Evolutionary conservation across 2,329 filamentous ascomycete species (phyloP).

Genomic region (Fusarium brevicatenulatum): DNA sequence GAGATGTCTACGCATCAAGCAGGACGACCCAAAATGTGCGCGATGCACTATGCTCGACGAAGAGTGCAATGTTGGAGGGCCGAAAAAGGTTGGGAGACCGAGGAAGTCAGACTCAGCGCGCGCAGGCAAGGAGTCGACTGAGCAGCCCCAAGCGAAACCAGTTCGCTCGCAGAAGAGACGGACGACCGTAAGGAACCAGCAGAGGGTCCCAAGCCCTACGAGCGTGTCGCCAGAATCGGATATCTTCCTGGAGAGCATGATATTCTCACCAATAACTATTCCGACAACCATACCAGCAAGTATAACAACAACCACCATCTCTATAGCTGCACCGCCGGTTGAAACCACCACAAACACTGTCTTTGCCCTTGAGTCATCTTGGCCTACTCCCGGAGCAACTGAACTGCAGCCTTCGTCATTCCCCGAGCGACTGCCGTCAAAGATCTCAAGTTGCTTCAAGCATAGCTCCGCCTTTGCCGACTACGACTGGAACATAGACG

Average conservation of each 20-base stretch:
- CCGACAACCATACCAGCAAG: neutral
- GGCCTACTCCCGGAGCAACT: fast-evolving
- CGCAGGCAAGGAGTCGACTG: neutral
- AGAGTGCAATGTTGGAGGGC: neutral
- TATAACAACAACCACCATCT: neutral
- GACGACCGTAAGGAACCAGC: fast-evolving
- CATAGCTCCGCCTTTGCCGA: neutral
- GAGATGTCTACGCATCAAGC: neutral
- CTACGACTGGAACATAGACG: neutral
- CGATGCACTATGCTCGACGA: neutral
- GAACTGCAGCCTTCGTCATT: neutral
- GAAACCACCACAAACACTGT: fast-evolving
- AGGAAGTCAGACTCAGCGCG: neutral
- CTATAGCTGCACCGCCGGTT: neutral
- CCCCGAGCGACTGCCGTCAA: neutral
- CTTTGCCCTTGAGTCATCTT: neutral
- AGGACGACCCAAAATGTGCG: neutral
- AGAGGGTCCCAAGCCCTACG: fast-evolving
- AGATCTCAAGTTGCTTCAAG: neutral
- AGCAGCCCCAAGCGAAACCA: neutral
- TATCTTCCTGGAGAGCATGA: neutral
- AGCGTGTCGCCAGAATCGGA: neutral
- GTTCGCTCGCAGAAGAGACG: neutral
- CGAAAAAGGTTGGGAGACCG: neutral
- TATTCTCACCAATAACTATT: neutral